Percentiles rank a stretch among this genome's conserved stretches.
Evolutionary conservation across 176 grass and related monocot genomes (phyloP).

Genomic region (Aegilops sharonensis): DNA sequence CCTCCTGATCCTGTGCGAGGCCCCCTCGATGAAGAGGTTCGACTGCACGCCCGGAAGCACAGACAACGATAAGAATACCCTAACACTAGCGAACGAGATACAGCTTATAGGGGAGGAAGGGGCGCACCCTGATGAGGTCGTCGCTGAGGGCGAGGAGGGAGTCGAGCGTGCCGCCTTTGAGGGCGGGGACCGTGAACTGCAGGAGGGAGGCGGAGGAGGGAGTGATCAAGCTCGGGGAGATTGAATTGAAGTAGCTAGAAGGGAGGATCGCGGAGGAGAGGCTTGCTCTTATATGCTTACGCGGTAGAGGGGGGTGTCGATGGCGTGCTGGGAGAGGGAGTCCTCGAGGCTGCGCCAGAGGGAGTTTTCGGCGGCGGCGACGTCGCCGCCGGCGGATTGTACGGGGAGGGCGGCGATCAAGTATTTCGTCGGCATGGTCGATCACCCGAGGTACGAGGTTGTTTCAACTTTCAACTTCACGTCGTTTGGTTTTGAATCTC

Average conservation of each 20-base stretch:
- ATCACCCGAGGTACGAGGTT: not conserved
- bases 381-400: constrained; percentile 33
- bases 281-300: constrained; percentile 33
- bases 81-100: not conserved
- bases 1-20: constrained; percentile 80
- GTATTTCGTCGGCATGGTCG: constrained; percentile 66
- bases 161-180: constrained; percentile 74
- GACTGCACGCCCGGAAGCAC: constrained; percentile 42
- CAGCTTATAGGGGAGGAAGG: not conserved
- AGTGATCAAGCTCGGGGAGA: not conserved
- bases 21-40: constrained; percentile 74
- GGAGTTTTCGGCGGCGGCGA: constrained; percentile 14
- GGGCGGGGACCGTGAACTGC: constrained; percentile 75
- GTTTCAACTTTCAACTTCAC: not conserved
- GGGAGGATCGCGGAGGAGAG: not conserved
- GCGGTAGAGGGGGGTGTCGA: constrained; percentile 84
- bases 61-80: not conserved
- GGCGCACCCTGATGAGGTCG: constrained; percentile 71
- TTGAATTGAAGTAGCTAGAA: not conserved
- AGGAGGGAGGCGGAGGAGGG: not conserved
- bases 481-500: not conserved
- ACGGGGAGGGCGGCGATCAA: constrained; percentile 80
- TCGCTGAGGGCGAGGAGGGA: constrained; percentile 87
- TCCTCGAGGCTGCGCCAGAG: constrained; percentile 73
- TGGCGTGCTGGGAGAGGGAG: constrained; percentile 59